Evolutionary conservation across 2,329 filamentous ascomycete genomes (phyloP).

Genomic region (Neonectria magnoliae): DNA sequence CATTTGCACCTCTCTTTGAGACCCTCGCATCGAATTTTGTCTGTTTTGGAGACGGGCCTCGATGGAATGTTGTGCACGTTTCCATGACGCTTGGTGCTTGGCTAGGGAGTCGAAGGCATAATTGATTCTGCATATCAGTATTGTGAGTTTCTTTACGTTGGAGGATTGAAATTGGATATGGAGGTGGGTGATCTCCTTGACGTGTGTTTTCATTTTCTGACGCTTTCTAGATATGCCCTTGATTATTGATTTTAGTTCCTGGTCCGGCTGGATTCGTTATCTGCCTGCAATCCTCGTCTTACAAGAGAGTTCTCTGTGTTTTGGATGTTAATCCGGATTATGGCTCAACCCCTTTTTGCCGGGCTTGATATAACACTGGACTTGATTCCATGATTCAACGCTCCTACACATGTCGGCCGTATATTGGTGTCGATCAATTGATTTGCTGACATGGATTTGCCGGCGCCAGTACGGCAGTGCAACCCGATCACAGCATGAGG

Average conservation of each 20-base stretch:
- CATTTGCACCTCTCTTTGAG: conserved; percentile 32
- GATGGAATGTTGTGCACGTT: conserved; percentile 24
- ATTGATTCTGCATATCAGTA: neutral
- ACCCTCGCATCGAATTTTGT: conserved; percentile 35
- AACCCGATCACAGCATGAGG: conserved; percentile 16
- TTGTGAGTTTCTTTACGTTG: neutral
- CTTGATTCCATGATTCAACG: neutral
- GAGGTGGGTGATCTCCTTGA: neutral
- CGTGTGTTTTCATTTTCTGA: neutral
- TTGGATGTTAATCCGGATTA: neutral
- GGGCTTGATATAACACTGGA: too few species aligned
- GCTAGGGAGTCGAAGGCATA: neutral
- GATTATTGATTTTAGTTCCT: neutral
- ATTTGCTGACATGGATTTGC: neutral
- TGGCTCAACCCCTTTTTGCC: neutral
- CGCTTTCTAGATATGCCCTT: neutral
- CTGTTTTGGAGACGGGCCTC: conserved; percentile 35
- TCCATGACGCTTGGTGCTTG: conserved; percentile 19
- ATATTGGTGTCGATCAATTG: neutral
- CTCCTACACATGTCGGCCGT: neutral
- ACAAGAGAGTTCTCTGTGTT: neutral
- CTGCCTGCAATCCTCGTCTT: neutral
- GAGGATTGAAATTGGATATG: neutral
- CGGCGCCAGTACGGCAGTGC: neutral
- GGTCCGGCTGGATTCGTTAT: neutral